phyloP scores from a whole-genome alignment of 2,329 filamentous ascomycete genomes.

The Arthroderma sp. region DNA sequence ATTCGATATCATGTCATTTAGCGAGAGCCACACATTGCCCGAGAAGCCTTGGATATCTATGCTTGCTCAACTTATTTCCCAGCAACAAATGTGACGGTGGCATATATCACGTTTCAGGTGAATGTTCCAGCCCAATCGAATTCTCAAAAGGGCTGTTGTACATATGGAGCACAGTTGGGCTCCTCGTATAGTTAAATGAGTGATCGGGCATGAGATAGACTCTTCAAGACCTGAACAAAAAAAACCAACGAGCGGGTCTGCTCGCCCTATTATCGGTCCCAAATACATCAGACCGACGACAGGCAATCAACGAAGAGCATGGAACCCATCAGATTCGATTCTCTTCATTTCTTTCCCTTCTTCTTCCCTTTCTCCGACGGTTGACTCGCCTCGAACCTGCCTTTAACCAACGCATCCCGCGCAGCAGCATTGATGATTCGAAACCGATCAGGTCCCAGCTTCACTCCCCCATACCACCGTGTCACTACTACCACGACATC shows the following conservation, averaged over 20 bases:
- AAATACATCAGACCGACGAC: neutral
- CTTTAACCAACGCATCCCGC: conserved; percentile 69
- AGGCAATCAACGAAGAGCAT: neutral
- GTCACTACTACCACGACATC: conserved; percentile 85
- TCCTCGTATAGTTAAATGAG: neutral
- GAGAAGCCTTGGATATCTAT: neutral
- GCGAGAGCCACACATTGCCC: neutral
- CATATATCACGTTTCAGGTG: neutral
- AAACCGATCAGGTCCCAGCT: conserved; percentile 80
- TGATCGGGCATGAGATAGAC: neutral
- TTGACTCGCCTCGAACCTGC: conserved; percentile 50
- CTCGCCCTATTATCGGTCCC: neutral
- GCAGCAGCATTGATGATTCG: conserved; percentile 78
- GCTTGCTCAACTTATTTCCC: neutral
- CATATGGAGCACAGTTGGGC: neutral
- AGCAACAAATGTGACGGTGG: neutral
- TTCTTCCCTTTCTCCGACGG: conserved; percentile 43
- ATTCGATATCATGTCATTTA: neutral
- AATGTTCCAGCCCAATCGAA: neutral
- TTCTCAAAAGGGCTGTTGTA: neutral
- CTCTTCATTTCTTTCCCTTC: conserved; percentile 22
- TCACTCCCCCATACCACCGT: conserved; percentile 87
- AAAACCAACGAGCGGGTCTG: neutral
- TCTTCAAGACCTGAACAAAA: neutral
- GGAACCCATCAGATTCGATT: neutral